These are phyloP conservation scores for Aciculosporium take DNA, from an alignment of 2,329 filamentous ascomycete species.

Conservation along the genomic window DNA sequence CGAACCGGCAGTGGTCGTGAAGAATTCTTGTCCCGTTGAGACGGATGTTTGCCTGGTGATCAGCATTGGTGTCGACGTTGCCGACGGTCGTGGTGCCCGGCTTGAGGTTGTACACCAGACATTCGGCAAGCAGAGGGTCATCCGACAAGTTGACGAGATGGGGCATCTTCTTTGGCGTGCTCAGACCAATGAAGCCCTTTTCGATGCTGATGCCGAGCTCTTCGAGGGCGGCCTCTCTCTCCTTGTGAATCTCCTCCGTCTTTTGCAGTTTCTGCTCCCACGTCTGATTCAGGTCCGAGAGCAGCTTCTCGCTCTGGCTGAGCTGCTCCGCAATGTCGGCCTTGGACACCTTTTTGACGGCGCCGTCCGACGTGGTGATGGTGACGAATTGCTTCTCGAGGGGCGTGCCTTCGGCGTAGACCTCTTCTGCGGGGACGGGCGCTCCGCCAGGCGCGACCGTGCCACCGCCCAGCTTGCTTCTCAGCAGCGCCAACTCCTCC, in stretches of 20 bases:
- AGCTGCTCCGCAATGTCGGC: slow-evolving; percentile 96
- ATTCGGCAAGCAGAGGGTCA: slow-evolving; percentile 84
- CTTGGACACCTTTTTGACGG: slow-evolving; percentile 89
- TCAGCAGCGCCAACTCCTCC: slow-evolving; percentile 74
- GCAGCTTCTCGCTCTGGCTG: slow-evolving; percentile 89
- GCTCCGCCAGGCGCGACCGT: slow-evolving; percentile 29
- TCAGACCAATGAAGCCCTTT: slow-evolving; percentile 89
- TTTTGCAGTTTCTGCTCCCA: slow-evolving; percentile 95
- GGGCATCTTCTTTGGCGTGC: slow-evolving; percentile 97
- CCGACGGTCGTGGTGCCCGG: slow-evolving; percentile 88
- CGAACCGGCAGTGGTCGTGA: slow-evolving; percentile 83
- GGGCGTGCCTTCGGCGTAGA: slow-evolving; percentile 86
- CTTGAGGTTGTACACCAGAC: slow-evolving; percentile 94
- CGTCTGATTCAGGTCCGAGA: slow-evolving; percentile 91
- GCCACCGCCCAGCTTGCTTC: slow-evolving; percentile 66
- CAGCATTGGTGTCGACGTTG: slow-evolving; percentile 73
- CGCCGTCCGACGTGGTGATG: slow-evolving; percentile 74
- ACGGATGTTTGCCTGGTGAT: slow-evolving; percentile 69
- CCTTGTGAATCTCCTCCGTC: slow-evolving; percentile 95
- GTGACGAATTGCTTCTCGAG: slow-evolving; percentile 93
- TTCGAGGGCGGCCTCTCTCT: slow-evolving; percentile 85
- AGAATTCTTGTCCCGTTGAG: slow-evolving; percentile 89
- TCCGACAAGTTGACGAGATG: slow-evolving; percentile 97
- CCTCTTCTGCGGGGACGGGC: slow-evolving; percentile 51
- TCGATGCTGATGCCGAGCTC: slow-evolving; percentile 98